phyloP scores from a whole-genome alignment of 805 yeast genomes.

The Metschnikowia shivogae region DNA sequence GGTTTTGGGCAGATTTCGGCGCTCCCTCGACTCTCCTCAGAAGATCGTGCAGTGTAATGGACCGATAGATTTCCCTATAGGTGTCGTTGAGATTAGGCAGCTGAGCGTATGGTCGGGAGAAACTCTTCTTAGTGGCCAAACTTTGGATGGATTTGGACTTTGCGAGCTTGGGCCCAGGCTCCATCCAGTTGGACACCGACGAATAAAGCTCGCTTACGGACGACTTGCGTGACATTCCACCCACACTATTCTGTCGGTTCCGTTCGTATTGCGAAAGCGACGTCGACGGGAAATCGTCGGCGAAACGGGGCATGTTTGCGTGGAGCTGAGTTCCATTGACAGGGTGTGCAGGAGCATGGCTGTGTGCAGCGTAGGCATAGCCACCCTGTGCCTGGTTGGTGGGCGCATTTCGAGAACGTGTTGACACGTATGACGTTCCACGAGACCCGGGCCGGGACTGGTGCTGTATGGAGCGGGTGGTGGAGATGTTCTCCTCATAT shows the following conservation, averaged over 20 bases:
- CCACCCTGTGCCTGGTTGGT: too few species aligned
- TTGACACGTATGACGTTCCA: slow-evolving; percentile 22
- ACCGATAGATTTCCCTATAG: slow-evolving; percentile 33
- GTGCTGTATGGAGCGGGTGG: slow-evolving; percentile 22
- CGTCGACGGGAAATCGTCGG: slow-evolving; percentile 29
- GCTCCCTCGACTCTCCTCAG: slow-evolving; percentile 15
- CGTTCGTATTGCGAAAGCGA: slow-evolving; percentile 35
- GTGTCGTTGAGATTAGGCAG: slow-evolving; percentile 25
- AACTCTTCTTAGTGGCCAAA: slow-evolving; percentile 9
- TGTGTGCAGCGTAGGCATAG: too few species aligned
- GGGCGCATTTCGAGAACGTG: not conserved
- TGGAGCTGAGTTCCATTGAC: too few species aligned
- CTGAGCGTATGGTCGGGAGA: not conserved
- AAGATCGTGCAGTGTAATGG: slow-evolving; percentile 34
- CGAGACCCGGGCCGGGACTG: slow-evolving; percentile 28
- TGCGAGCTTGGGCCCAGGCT: slow-evolving; percentile 27
- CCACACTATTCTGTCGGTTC: slow-evolving; percentile 17
- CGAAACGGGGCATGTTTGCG: too few species aligned
- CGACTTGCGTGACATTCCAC: slow-evolving; percentile 31
- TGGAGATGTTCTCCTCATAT: slow-evolving; percentile 40
- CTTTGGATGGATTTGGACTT: slow-evolving; percentile 17
- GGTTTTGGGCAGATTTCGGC: not conserved
- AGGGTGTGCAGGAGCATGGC: too few species aligned
- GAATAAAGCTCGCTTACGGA: slow-evolving; percentile 39
- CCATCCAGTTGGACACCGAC: slow-evolving; percentile 52